These are phyloP conservation scores for Fusarium goolgardi DNA, from an alignment of 2,329 filamentous ascomycete species.

Conservation along the genomic window DNA sequence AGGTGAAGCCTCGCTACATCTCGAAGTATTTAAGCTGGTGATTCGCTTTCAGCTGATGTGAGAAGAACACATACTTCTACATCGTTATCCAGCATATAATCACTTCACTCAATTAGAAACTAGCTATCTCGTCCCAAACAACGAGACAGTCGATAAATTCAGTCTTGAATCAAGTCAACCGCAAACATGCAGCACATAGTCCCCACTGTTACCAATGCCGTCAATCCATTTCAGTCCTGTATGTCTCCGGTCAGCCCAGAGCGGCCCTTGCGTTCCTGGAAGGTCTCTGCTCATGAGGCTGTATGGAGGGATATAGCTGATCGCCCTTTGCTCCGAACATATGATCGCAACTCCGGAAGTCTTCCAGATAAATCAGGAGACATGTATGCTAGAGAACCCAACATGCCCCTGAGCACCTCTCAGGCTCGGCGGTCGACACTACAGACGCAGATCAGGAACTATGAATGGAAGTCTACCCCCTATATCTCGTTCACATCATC, in stretches of 20 bases:
- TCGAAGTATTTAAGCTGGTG: not conserved
- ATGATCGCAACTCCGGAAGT: constrained; percentile 9
- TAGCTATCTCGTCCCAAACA: not conserved
- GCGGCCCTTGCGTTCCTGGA: not conserved
- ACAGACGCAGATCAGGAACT: not conserved
- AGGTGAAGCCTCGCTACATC: not conserved
- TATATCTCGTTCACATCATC: constrained; percentile 14
- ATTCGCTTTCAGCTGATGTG: not conserved
- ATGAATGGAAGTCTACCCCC: not conserved
- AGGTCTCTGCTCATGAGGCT: not conserved
- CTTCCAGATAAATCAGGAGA: not conserved
- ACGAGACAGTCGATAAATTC: not conserved
- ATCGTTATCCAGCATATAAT: not conserved
- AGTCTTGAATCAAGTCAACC: not conserved
- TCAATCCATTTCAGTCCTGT: not conserved
- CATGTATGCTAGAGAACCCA: constrained; percentile 3
- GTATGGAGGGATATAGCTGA: not conserved
- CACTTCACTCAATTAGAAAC: not conserved
- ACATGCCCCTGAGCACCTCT: not conserved
- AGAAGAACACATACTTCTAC: not conserved
- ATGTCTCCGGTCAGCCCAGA: not conserved
- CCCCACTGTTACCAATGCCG: not conserved
- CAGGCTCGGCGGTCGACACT: not conserved
- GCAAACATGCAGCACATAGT: not conserved
- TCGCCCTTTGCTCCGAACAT: constrained; percentile 5